phyloP scores from a whole-genome alignment of 2,329 filamentous ascomycete genomes.

The Coniella vitis region DNA sequence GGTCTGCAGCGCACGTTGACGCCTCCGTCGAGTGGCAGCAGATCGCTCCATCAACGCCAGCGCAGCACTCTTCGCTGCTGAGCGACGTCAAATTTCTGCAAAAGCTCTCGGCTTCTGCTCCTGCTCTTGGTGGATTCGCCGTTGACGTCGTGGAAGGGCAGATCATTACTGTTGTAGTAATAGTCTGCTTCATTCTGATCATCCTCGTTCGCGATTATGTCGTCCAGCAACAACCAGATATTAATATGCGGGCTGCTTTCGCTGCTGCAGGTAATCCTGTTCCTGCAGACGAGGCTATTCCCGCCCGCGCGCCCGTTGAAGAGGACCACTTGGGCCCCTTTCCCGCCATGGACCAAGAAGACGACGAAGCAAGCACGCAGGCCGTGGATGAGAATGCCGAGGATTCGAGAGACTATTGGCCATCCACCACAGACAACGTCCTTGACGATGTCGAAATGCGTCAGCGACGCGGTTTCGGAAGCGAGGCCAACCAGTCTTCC shows the following conservation, averaged over 20 bases:
- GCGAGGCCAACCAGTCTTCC: not conserved
- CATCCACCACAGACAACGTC: not conserved
- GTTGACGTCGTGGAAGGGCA: slow-evolving; percentile 87
- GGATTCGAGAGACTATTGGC: not conserved
- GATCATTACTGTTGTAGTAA: slow-evolving; percentile 84
- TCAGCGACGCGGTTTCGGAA: not conserved
- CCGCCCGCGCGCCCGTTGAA: not conserved
- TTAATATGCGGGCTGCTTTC: slow-evolving; percentile 69
- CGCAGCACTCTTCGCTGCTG: slow-evolving; percentile 39
- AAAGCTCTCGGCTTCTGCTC: slow-evolving; percentile 59
- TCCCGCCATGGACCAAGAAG: slow-evolving; percentile 7
- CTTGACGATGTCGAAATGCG: not conserved
- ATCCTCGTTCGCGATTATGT: slow-evolving; percentile 97
- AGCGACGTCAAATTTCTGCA: slow-evolving; percentile 51
- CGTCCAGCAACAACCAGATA: slow-evolving; percentile 91
- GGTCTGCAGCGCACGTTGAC: slow-evolving; percentile 2
- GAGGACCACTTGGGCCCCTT: not conserved
- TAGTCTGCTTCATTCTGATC: slow-evolving; percentile 91
- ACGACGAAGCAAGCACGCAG: slow-evolving; percentile 1
- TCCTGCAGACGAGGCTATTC: slow-evolving; percentile 3
- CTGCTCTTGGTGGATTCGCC: slow-evolving; percentile 11
- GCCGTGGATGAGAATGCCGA: slow-evolving; percentile 5
- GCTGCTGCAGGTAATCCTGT: slow-evolving; percentile 29
- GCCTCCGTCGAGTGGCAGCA: slow-evolving; percentile 6
- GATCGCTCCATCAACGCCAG: slow-evolving; percentile 14